Evolutionary conservation across 1,284 basidiomycete genomes (phyloP), one percentile per base, ranked within the genome.

Genomic region (Vanrija pseudolonga): DNA sequence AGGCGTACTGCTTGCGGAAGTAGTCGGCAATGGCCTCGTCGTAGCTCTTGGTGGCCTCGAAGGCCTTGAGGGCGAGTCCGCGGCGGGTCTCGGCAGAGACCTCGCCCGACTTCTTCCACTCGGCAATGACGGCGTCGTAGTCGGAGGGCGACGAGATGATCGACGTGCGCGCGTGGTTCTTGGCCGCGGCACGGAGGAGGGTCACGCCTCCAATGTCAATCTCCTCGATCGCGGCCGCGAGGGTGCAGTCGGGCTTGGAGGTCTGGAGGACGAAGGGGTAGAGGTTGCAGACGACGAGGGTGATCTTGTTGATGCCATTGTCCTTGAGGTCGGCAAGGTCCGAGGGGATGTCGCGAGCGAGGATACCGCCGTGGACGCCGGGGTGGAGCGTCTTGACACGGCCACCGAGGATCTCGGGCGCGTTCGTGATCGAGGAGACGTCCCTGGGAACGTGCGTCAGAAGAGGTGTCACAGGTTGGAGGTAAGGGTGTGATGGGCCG

Each of bases 301-400:
- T 86, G 78, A 97, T 96, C 57, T 89, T 88, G 17, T 87, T 83
- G 75, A 97, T 96, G 54, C 80, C 81, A 69, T 94, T 90, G 15
- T 85, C 80, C 36, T 82, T 78, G 53, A 97, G 82, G 75, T 97
- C 94, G 52, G 82, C 80, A 63, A 90, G 82, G 78, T 97, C 93
- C 9, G 89, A 90, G 5, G 87, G 83, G 63, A 91, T 93, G 51
- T 86, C 82, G 23, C 93, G 86, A 6, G 93, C 90, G 46, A 97
- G 84, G 63, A 97, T 97, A 49, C 92, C 96, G 71, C 96, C 96
- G 74, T 99, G 96, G 22, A 99, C 91, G 19, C 89, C 94, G 48
- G 96, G 96, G 72, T 99, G 96, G n/a, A 99, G 84, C 6, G 96
- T 99, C 81, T 99, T 98, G 62, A 98, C 96, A 60, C 96, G 84